Conservation (phyloP, 305 asterid species). For the Striga hermonthica region DNA sequence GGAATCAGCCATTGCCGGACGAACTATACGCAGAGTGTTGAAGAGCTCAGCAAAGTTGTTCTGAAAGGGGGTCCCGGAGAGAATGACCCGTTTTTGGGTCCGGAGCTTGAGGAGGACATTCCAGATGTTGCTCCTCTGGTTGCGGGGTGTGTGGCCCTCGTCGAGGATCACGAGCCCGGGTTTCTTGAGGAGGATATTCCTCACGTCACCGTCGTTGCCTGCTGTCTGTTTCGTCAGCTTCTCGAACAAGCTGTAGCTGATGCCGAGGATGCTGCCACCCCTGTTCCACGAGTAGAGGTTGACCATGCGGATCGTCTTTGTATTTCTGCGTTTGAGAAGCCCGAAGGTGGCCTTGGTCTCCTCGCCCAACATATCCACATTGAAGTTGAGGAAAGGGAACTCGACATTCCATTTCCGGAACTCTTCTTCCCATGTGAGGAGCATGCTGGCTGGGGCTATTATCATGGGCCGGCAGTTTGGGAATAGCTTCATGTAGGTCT, state of each 20-base stretch:
- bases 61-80: constrained; percentile 75
- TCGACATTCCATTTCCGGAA: constrained; percentile 59
- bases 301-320: constrained; percentile 35
- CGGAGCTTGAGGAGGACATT: constrained; percentile 45
- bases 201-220: constrained; percentile 19
- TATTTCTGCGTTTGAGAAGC: constrained; percentile 25
- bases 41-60: constrained; percentile 65
- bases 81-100: constrained; percentile 50
- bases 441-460: constrained; percentile 60
- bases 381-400: constrained; percentile 59
- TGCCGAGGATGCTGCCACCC: constrained; percentile 44
- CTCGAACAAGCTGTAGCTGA: constrained; percentile 52
- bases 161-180: constrained; percentile 62
- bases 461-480: constrained; percentile 53
- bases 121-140: constrained; percentile 50
- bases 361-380: constrained; percentile 32
- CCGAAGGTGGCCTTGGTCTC: constrained; percentile 31
- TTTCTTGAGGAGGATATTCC: constrained; percentile 45
- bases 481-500: constrained; percentile 43
- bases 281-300: constrained; percentile 47
- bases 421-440: constrained; percentile 72
- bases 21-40: constrained; percentile 60
- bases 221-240: constrained; percentile 32
- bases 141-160: constrained; percentile 79
- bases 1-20: constrained; percentile 52